Base-by-base conservation (phyloP, 805 yeast species). In the Geotrichum ghanense region DNA sequence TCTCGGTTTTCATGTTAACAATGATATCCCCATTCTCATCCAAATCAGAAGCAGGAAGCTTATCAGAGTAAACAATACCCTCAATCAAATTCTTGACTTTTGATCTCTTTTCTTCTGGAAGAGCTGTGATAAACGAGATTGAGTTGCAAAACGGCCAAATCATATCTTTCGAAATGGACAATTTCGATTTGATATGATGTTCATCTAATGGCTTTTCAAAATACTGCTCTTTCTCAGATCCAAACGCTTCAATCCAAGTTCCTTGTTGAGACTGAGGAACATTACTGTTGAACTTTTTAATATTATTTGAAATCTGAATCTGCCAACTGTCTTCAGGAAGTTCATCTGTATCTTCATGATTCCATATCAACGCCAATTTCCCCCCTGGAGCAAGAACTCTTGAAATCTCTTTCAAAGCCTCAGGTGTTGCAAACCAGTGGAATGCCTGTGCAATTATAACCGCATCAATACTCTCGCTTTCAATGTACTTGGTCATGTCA, bases 401-500 rank as follows among this genome's bases (percentile, higher is more conserved):
- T 40, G 61, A 49, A 21, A 79, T 56, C 56, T 79, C 84, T 46
- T 62, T 58, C 26, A 79, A 54, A 0, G 80, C 63, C 6, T 62
- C 65, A 2, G 50, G 41, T 53, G 75, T 78, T 16, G 76, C 69
- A 60, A 79, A 79, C 84, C 84, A 79, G 52, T 79, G 84, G 57
- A 74, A 79, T 0, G 76, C 84, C 53, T 79, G 83, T 0, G 83
- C 82, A 7, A 74, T 60, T 6, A 76, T 63, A 1, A 79, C 62
- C 0, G 72, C 70, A 57, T 78, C 83, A 20, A 69, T 66, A 0
- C 73, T 60, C 23, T 59, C 51, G 48, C 69, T 75, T 1, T 59
- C 64, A 1, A 71, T 50, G 1, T 81, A 80, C n/a, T 76, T 54
- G 1, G 61, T 51, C 52, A 73, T 73, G 20, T 75, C 67, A 4